Evolutionary conservation across 495 filamentous ascomycete genomes (phyloP).

Genomic region (Neurospora africana): DNA sequence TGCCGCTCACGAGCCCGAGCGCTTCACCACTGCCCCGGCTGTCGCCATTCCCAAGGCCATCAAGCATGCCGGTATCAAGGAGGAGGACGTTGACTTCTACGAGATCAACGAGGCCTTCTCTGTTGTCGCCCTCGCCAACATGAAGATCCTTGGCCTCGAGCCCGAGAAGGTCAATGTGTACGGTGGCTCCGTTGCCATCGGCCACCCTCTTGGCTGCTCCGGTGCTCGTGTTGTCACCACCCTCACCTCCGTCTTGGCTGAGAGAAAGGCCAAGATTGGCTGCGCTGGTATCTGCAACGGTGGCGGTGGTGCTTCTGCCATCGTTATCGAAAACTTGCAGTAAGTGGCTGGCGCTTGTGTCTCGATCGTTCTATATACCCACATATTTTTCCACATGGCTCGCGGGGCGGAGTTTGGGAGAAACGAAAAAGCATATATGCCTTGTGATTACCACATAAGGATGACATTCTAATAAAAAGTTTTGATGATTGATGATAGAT

Average conservation of each 20-base stretch:
- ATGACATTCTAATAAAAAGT: conserved; percentile 11
- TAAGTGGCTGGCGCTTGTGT: conserved; percentile 21
- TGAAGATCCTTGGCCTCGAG: conserved; percentile 70
- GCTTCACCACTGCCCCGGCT: conserved; percentile 94
- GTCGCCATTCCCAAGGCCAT: conserved; percentile 94
- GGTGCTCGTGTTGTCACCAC: conserved; percentile 93
- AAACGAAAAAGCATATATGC: not conserved
- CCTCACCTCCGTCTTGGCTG: conserved; percentile 74
- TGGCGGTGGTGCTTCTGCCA: conserved; percentile 82
- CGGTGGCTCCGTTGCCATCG: conserved; percentile 90
- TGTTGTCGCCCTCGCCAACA: conserved; percentile 89
- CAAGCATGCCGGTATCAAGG: conserved; percentile 72
- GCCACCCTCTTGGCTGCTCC: conserved; percentile 87
- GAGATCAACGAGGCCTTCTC: conserved; percentile 99
- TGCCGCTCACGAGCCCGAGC: conserved; percentile 75
- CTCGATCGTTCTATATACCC: not conserved
- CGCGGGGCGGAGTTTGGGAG: not conserved
- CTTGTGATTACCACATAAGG: not conserved
- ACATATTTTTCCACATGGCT: not conserved
- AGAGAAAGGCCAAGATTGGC: conserved; percentile 87
- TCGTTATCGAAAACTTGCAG: conserved; percentile 69
- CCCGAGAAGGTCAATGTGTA: conserved; percentile 91
- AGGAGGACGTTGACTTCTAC: conserved; percentile 74
- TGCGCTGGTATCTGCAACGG: conserved; percentile 96
- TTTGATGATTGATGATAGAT: conserved; percentile 10